phyloP scores from a whole-genome alignment of 768 basidiomycete genomes.

The Sutorius australiensis region DNA sequence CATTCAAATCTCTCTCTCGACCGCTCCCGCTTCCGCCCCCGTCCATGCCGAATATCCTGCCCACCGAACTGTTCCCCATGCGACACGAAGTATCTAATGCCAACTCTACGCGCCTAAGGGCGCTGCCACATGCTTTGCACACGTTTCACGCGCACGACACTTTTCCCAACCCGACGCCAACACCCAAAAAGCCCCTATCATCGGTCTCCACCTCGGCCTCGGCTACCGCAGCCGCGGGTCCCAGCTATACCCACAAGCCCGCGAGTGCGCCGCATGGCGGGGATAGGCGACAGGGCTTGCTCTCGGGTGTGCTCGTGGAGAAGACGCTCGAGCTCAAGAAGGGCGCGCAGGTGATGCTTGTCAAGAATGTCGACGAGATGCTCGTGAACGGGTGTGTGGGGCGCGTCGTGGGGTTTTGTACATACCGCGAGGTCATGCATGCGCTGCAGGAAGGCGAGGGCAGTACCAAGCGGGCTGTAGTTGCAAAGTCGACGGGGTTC shows the following conservation, averaged over 20 bases:
- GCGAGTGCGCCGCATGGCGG: conserved; percentile 2
- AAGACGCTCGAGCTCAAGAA: conserved; percentile 52
- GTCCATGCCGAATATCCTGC: conserved; percentile 34
- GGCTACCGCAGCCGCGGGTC: not conserved
- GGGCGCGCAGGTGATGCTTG: conserved; percentile 64
- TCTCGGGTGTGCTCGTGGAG: conserved; percentile 62
- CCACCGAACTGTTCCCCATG: conserved; percentile 59
- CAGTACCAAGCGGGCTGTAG: conserved; percentile 21
- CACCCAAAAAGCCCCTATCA: conserved; percentile 2
- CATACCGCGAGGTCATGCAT: conserved; percentile 19
- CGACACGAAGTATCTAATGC: conserved; percentile 67
- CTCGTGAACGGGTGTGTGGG: conserved; percentile 74
- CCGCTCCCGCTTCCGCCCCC: conserved; percentile 22
- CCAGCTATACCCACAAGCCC: conserved; percentile 30
- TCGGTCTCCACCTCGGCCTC: not conserved
- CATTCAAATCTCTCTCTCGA: conserved; percentile 45
- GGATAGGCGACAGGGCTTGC: conserved; percentile 49
- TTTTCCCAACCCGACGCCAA: conserved; percentile 15
- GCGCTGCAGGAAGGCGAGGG: conserved; percentile 16
- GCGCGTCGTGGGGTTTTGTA: conserved; percentile 51
- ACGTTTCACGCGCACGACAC: conserved; percentile 54
- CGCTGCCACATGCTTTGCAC: conserved; percentile 40
- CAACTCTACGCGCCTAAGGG: conserved; percentile 51
- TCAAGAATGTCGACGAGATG: conserved; percentile 59
- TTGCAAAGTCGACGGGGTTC: conserved; percentile 31